Percentiles rank a stretch among this genome's conserved stretches.
These are phyloP conservation scores for Didymella segeticola DNA, from an alignment of 2,329 filamentous ascomycete species.

Conservation along the genomic window DNA sequence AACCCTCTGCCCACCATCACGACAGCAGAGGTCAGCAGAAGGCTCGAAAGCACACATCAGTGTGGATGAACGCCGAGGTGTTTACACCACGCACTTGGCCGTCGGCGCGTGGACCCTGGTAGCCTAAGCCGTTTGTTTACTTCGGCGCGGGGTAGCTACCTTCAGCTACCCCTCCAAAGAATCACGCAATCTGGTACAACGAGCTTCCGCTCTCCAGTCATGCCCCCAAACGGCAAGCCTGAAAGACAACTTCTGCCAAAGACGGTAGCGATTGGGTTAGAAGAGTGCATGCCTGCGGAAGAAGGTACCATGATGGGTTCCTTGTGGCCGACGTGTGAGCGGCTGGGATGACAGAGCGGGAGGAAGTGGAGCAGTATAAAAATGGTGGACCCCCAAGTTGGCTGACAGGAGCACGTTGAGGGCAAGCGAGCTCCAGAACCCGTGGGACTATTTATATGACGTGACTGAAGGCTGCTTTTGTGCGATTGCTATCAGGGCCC, in stretches of 20 bases:
- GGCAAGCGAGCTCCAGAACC: slow-evolving; percentile 12
- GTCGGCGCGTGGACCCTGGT: slow-evolving; percentile 5
- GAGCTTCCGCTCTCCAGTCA: slow-evolving; percentile 8
- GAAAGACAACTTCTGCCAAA: background rate
- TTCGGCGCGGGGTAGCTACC: slow-evolving; percentile 12
- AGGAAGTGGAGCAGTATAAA: background rate
- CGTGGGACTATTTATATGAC: slow-evolving; percentile 29
- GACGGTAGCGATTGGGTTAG: background rate
- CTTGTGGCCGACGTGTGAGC: slow-evolving; percentile 1
- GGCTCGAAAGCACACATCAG: no score
- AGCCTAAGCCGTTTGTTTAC: slow-evolving; percentile 13
- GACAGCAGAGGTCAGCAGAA: background rate
- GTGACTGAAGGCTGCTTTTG: slow-evolving; percentile 29
- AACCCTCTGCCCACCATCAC: background rate
- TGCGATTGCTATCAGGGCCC: slow-evolving; percentile 21
- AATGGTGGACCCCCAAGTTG: background rate
- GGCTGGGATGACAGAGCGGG: background rate
- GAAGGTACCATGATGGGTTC: background rate
- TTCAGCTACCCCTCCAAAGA: slow-evolving; percentile 7
- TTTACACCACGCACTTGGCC: background rate
- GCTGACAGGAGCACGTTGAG: slow-evolving; percentile 3
- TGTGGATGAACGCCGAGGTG: background rate
- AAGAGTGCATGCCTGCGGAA: background rate
- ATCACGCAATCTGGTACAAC: slow-evolving; percentile 14
- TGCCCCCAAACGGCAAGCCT: slow-evolving; percentile 4